Conservation (phyloP, 768 basidiomycete genomes). For the Leccinum obscurum region DNA sequence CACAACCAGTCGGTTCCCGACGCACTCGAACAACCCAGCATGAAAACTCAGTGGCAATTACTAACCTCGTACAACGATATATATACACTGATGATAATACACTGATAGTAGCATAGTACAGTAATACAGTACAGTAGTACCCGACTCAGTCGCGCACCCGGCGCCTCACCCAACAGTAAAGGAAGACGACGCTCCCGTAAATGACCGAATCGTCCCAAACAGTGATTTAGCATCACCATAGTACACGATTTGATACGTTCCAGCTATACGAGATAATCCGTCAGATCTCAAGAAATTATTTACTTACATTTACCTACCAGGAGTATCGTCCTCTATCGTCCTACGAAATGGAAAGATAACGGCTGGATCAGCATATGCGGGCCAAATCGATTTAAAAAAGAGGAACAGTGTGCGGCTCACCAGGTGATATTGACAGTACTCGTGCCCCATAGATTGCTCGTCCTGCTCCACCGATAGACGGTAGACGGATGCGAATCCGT, state of each 20-base stretch:
- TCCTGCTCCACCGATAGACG: slow-evolving; percentile 62
- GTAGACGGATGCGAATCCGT: slow-evolving; percentile 43
- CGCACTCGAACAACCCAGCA: not conserved
- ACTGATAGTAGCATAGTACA: not conserved
- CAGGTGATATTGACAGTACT: slow-evolving; percentile 69
- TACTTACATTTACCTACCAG: slow-evolving; percentile 7
- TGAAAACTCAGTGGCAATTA: not conserved
- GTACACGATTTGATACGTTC: slow-evolving; percentile 70
- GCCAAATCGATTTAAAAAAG: slow-evolving; percentile 9
- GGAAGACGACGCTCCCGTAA: slow-evolving; percentile 59
- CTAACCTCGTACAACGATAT: not conserved
- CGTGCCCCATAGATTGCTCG: slow-evolving; percentile 54
- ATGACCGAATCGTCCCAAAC: slow-evolving; percentile 60
- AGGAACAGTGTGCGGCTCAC: slow-evolving; percentile 34
- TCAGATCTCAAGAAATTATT: not conserved
- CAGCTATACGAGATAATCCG: slow-evolving; percentile 40
- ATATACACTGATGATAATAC: not conserved
- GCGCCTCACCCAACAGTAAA: slow-evolving; percentile 48
- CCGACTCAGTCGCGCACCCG: not conserved
- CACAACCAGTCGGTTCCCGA: not conserved
- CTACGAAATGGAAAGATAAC: slow-evolving; percentile 27
- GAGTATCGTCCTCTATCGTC: slow-evolving; percentile 63
- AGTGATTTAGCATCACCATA: slow-evolving; percentile 76
- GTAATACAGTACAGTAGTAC: not conserved
- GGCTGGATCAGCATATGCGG: not conserved